These are phyloP conservation scores for Coniella lustricola DNA, from an alignment of 2,329 filamentous ascomycete species.

Conservation along the genomic window DNA sequence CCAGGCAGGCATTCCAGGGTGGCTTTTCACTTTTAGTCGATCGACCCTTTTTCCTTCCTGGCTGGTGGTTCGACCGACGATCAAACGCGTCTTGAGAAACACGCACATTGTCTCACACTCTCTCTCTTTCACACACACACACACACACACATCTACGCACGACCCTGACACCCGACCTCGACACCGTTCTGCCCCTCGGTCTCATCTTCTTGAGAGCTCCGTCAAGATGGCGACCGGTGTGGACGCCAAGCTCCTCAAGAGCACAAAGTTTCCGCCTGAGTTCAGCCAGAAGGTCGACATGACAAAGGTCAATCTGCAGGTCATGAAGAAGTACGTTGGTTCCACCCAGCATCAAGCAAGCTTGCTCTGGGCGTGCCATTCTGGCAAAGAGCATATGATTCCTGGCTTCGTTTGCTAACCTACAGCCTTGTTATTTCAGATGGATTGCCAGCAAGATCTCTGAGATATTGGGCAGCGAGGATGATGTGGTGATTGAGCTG, in stretches of 20 bases:
- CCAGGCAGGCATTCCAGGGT: too few species aligned
- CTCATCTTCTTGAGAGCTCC: slow-evolving; percentile 14
- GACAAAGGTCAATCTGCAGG: slow-evolving; percentile 91
- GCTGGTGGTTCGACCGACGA: too few species aligned
- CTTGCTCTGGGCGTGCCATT: not conserved
- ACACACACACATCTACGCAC: too few species aligned
- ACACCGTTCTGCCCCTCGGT: too few species aligned
- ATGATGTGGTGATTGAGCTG: slow-evolving; percentile 92
- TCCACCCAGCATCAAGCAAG: not conserved
- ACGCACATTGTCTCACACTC: too few species aligned
- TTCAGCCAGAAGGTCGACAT: slow-evolving; percentile 97
- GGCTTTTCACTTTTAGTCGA: too few species aligned
- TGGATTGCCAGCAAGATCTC: slow-evolving; percentile 90
- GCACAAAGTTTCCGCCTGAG: slow-evolving; percentile 88
- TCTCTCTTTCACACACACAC: too few species aligned
- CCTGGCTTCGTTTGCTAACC: too few species aligned
- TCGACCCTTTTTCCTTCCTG: too few species aligned
- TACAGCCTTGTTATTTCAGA: slow-evolving; percentile 39
- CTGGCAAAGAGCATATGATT: too few species aligned
- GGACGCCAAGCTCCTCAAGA: slow-evolving; percentile 81
- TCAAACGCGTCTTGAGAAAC: too few species aligned
- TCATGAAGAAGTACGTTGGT: slow-evolving; percentile 82
- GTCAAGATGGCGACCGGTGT: slow-evolving; percentile 69
- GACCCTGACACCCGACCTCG: too few species aligned
- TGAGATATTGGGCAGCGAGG: slow-evolving; percentile 82